These are phyloP conservation scores for Colletotrichum sp. DNA, from an alignment of 2,329 filamentous ascomycete species.

Conservation along the genomic window DNA sequence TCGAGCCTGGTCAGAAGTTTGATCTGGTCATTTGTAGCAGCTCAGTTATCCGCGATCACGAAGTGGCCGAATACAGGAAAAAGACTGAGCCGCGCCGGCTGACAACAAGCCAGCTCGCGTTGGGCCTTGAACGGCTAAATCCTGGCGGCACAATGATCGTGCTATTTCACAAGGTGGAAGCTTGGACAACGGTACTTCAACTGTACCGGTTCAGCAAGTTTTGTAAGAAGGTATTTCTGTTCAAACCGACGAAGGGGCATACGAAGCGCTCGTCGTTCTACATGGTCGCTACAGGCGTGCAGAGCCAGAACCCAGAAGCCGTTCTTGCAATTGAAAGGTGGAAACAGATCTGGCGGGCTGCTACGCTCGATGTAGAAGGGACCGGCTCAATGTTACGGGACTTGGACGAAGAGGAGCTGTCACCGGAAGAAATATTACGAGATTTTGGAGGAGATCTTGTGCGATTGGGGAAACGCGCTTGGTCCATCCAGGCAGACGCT, in stretches of 20 bases:
- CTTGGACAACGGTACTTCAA: conserved; percentile 38
- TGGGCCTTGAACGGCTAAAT: conserved; percentile 27
- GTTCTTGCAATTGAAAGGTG: conserved; percentile 40
- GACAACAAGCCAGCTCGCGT: not conserved
- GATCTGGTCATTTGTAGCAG: not conserved
- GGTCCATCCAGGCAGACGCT: not conserved
- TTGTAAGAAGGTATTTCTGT: conserved; percentile 39
- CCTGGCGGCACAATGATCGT: conserved; percentile 55
- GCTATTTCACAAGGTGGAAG: conserved; percentile 54
- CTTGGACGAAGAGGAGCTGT: not conserved
- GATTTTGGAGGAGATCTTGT: not conserved
- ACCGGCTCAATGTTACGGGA: not conserved
- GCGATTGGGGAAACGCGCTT: not conserved
- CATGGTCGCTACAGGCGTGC: conserved; percentile 50
- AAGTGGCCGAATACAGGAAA: not conserved
- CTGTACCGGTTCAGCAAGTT: conserved; percentile 48
- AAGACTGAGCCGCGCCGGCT: not conserved
- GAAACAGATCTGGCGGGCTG: conserved; percentile 43
- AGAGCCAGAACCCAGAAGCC: conserved; percentile 34
- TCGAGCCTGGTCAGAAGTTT: not conserved
- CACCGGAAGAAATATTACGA: not conserved
- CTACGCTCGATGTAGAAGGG: conserved; percentile 40
- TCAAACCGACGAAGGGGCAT: conserved; percentile 48
- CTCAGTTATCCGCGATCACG: not conserved
- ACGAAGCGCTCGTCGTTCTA: conserved; percentile 56